phyloP scores from a whole-genome alignment of 73 alveolate genomes.

The Symbiodinium pilosum region DNA sequence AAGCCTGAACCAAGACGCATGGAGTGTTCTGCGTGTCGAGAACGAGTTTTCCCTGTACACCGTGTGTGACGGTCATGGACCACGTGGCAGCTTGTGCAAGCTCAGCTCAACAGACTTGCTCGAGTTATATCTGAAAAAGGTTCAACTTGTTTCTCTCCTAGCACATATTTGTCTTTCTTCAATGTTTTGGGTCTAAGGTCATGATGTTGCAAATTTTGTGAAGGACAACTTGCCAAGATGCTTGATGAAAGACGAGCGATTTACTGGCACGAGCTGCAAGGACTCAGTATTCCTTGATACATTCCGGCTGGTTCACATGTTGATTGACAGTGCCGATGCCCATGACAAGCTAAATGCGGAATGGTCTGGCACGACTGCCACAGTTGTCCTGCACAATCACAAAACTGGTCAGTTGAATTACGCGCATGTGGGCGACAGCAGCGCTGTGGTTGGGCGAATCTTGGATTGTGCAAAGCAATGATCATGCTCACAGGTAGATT shows the following conservation, averaged over 20 bases:
- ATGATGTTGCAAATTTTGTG: conserved; percentile 84
- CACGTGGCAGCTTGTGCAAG: conserved; percentile 56
- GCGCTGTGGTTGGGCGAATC: neutral
- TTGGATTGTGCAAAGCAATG: too few relatives aligned
- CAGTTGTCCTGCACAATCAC: conserved; percentile 34
- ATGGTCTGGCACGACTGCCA: conserved; percentile 71
- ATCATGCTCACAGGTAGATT: too few relatives aligned
- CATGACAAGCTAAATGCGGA: conserved; percentile 28
- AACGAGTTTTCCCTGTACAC: conserved; percentile 39
- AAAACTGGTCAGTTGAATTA: neutral
- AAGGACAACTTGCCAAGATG: conserved; percentile 53
- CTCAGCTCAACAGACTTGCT: neutral
- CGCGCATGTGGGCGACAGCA: conserved; percentile 38
- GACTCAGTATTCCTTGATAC: neutral
- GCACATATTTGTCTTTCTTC: neutral
- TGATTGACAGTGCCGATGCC: conserved; percentile 63
- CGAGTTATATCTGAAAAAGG: neutral
- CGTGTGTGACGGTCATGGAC: conserved; percentile 71
- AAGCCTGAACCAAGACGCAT: conserved; percentile 86
- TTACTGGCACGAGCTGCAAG: neutral
- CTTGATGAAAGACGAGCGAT: neutral
- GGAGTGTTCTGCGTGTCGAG: conserved; percentile 62
- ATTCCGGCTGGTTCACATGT: conserved; percentile 25
- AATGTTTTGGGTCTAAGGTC: neutral
- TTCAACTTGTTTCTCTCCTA: neutral